Base-by-base conservation (phyloP, 2,329 filamentous ascomycete genomes). In the Malbranchea zuffiana region DNA sequence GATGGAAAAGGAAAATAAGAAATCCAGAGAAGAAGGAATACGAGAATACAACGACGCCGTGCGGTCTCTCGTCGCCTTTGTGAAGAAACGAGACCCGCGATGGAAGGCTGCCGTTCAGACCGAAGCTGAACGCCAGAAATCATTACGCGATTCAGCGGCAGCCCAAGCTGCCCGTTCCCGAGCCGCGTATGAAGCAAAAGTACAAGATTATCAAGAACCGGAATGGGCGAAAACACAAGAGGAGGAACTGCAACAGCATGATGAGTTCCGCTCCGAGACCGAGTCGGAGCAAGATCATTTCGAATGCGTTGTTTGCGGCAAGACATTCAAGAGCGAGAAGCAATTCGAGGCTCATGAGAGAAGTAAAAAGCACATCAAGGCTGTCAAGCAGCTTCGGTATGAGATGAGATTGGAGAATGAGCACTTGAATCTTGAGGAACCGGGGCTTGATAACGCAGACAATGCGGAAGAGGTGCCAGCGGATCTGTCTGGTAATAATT, bases 1-100 rank as follows among this genome's bases (percentile, higher is more conserved):
- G 25, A 93, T 96, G 78, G 90, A 96, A 55, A 95, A 94, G 59
- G 88, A 95, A 56, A 98, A 98, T 58, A 82, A 78, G 49, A 82
- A 81, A 45, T 61, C 80, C 16, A 74, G 90, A 35, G 87, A 95
- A 13, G 82, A 88, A 36, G 85, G 78, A 2, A 74, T 82, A 7
- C 75, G 80, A 39, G 83, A 94, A 47, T 96, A 94, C 64, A 96
- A 95, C 59, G 86, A 94, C 43, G 82, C 86, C 3, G 85, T 98
- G 19, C 68, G 84, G 39, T 82, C 85, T 5, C 69, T 98, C 8
- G 81, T 96, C 2, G 71, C 78, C 1, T 96, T 96, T 59, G 81
- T 88, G 11, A 79, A 84, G 47, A 96, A 94, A 63, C 75, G 90
- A 21, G 90, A 98, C 54, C 85, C 86, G 1, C 76, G 90, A 28